A percentile compares a stretch with the other conserved stretches of the same genome.
These are phyloP conservation scores for Solanum boliviense DNA, from an alignment of 257 asterid genomes.

Conservation along the genomic window DNA sequence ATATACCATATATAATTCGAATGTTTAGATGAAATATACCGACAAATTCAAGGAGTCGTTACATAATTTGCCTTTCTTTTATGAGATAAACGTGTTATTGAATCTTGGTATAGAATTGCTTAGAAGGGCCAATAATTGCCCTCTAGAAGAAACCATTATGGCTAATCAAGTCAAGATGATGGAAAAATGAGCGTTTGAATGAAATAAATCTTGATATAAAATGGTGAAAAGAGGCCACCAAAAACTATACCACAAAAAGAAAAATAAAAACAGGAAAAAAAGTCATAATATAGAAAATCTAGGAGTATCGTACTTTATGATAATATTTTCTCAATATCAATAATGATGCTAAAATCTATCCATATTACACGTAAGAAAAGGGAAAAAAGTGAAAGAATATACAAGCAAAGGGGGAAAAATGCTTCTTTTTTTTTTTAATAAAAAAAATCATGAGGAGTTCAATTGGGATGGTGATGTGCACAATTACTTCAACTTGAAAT, in stretches of 20 bases:
- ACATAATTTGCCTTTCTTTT: not conserved
- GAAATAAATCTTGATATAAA: constrained; percentile 17
- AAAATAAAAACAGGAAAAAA: not conserved
- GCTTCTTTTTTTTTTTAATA: not conserved
- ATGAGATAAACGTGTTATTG: not conserved
- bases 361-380: constrained; percentile 16
- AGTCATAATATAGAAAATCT: constrained; percentile 16
- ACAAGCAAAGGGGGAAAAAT: not conserved
- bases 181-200: not conserved
- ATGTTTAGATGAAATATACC: not conserved
- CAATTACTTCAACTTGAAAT: not conserved
- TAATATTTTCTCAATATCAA: constrained; percentile 14
- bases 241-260: constrained; percentile 16
- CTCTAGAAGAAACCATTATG: constrained; percentile 5
- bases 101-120: not conserved
- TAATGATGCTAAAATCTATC: constrained; percentile 23
- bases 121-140: constrained; percentile 5
- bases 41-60: not conserved
- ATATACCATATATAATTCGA: not conserved
- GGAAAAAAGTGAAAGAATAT: not conserved
- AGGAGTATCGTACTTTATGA: constrained; percentile 18
- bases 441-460: not conserved
- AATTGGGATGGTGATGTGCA: not conserved
- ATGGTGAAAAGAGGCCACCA: not conserved
- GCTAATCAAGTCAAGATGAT: constrained; percentile 14